These are phyloP conservation scores for Aegilops speltoides DNA, from an alignment of 176 grass and related monocot species.

Conservation along the genomic window DNA sequence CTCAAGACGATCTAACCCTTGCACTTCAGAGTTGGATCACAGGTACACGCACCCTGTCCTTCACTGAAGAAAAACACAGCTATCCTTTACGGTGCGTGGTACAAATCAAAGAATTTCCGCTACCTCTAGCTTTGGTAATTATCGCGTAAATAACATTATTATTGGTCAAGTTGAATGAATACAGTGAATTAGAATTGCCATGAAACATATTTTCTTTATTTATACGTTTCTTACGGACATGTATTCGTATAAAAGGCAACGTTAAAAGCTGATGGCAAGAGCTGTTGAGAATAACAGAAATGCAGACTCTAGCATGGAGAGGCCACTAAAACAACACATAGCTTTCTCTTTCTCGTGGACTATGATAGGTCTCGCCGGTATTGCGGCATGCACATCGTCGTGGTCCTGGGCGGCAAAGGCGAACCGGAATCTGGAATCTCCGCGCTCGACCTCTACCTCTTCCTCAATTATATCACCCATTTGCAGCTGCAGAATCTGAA, in stretches of 20 bases:
- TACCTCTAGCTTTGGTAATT: neutral
- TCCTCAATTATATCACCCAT: constrained; percentile 48
- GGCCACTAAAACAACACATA: neutral
- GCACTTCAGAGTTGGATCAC: constrained; percentile 5
- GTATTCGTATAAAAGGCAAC: neutral
- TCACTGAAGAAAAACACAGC: neutral
- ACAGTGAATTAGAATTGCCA: neutral
- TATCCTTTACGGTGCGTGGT: neutral
- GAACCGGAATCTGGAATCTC: constrained; percentile 52
- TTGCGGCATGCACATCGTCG: constrained; percentile 34
- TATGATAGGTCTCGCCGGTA: constrained; percentile 19
- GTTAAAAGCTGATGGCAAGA: neutral
- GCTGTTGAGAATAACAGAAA: neutral
- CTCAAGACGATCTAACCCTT: constrained; percentile 11
- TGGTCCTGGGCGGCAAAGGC: constrained; percentile 35
- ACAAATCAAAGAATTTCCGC: neutral
- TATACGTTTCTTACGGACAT: neutral
- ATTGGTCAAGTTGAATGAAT: neutral
- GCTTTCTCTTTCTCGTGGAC: neutral
- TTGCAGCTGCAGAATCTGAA: constrained; percentile 53
- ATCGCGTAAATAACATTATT: neutral
- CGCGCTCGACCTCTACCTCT: constrained; percentile 24
- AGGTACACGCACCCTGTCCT: constrained; percentile 24
- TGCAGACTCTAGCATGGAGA: neutral
- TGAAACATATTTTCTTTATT: neutral